phyloP scores from a whole-genome alignment of 306 rosid genomes.

The Dicorynia guianensis region DNA sequence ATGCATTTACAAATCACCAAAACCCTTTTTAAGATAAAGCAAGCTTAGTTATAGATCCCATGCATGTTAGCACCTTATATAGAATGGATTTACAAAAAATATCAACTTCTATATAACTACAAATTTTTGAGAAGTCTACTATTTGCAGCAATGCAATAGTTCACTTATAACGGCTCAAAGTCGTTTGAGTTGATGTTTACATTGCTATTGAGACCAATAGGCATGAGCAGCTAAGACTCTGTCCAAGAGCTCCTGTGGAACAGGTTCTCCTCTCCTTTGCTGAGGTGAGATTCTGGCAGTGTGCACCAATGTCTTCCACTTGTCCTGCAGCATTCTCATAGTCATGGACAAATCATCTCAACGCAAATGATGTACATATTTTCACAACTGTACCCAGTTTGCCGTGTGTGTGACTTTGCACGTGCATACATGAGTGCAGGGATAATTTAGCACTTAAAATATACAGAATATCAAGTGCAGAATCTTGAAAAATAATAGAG shows the following conservation, averaged over 20 bases:
- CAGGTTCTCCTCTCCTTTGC: conserved; percentile 83
- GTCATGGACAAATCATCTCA: background rate
- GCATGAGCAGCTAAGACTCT: conserved; percentile 79
- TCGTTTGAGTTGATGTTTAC: conserved; percentile 55
- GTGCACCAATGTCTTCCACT: conserved; percentile 89
- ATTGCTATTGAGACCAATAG: conserved; percentile 74
- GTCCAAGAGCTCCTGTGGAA: conserved; percentile 83
- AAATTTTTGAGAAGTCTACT: conserved; percentile 1
- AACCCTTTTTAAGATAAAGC: conserved; percentile 43
- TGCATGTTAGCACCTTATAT: conserved; percentile 29
- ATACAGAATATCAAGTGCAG: background rate
- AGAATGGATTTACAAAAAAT: conserved; percentile 34
- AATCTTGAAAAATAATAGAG: background rate
- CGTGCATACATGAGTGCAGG: background rate
- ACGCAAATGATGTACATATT: conserved; percentile 23
- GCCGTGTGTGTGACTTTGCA: background rate
- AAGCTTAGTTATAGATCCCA: conserved; percentile 42
- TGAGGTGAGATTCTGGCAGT: conserved; percentile 84
- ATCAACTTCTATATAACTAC: conserved; percentile 35
- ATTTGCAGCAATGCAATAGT: conserved; percentile 29
- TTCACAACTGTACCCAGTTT: background rate
- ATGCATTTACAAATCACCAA: conserved; percentile 54
- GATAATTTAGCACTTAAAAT: background rate
- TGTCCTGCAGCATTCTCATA: conserved; percentile 57
- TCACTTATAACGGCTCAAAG: conserved; percentile 45